phyloP scores from a whole-genome alignment of 306 rosid genomes.

The Luffa acutangula region DNA sequence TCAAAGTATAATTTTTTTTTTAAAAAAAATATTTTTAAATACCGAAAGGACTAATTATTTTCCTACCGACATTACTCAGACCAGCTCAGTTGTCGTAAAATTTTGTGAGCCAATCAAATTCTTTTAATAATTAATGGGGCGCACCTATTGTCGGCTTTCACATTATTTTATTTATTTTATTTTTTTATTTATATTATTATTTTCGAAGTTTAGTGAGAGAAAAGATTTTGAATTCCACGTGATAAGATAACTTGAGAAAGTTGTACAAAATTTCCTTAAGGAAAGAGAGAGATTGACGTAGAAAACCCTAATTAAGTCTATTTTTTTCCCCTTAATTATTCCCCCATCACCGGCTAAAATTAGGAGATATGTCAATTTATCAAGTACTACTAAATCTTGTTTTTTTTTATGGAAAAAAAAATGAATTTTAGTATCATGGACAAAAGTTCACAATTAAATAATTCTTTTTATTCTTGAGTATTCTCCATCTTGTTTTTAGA shows the following conservation, averaged over 20 bases:
- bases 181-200: not conserved
- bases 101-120: not conserved
- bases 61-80: not conserved
- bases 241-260: not conserved
- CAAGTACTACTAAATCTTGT: not conserved
- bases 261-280: not conserved
- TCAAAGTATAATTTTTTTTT: not conserved
- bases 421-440: not conserved
- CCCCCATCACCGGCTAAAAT: not conserved
- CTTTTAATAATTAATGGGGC: not conserved
- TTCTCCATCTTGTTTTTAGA: not conserved
- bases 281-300: no score
- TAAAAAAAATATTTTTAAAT: not conserved
- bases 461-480: not conserved
- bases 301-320: not conserved
- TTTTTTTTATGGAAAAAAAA: not conserved
- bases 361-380: not conserved
- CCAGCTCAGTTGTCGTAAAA: not conserved
- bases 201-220: not conserved
- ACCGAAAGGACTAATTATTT: not conserved
- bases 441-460: not conserved
- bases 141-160: not conserved
- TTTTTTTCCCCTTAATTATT: not conserved
- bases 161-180: not conserved
- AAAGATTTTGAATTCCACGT: not conserved